A percentile compares a stretch with the other conserved stretches of the same genome.
phyloP scores from a whole-genome alignment of 1,139 yeast species.

The Yarrowia galli region DNA sequence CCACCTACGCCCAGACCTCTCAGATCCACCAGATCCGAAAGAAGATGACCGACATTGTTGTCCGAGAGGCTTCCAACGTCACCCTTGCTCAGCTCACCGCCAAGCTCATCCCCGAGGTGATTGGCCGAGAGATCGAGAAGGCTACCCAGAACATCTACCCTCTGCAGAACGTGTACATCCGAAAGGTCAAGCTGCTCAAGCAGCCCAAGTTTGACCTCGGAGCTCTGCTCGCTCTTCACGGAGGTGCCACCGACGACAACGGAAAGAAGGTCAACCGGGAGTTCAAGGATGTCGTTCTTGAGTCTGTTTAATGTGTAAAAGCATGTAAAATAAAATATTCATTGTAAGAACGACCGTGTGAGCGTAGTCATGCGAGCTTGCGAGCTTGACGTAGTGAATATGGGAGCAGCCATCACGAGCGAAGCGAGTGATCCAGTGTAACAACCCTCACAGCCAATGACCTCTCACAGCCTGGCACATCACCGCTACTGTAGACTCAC shows the following conservation, averaged over 20 bases:
- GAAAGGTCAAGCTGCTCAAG: conserved; percentile 90
- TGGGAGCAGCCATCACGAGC: not conserved
- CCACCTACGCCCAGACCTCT: conserved; percentile 88
- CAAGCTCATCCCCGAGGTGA: conserved; percentile 89
- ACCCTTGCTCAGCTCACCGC: conserved; percentile 87
- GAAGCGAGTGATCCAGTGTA: not conserved
- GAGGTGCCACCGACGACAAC: conserved; percentile 81
- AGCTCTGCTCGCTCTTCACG: conserved; percentile 87
- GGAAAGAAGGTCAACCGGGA: conserved; percentile 88
- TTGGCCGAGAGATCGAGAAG: conserved; percentile 90
- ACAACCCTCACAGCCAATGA: no score
- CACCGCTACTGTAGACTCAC: no score
- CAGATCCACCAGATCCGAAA: conserved; percentile 87
- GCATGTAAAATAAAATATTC: conserved; percentile 39
- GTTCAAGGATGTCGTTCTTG: conserved; percentile 92
- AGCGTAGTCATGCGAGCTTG: no score
- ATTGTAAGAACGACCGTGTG: conserved; percentile 3
- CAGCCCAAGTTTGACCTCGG: conserved; percentile 93
- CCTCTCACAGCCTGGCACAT: no score
- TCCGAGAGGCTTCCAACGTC: conserved; percentile 83
- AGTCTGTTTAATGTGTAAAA: conserved; percentile 62
- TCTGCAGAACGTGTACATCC: conserved; percentile 88
- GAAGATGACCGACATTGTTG: conserved; percentile 86
- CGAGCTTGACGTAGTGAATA: not conserved
- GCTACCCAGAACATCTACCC: conserved; percentile 85